Percentiles rank a stretch among this genome's conserved stretches.
phyloP scores from a whole-genome alignment of 495 filamentous ascomycete species.

The Acidiella bohemica region DNA sequence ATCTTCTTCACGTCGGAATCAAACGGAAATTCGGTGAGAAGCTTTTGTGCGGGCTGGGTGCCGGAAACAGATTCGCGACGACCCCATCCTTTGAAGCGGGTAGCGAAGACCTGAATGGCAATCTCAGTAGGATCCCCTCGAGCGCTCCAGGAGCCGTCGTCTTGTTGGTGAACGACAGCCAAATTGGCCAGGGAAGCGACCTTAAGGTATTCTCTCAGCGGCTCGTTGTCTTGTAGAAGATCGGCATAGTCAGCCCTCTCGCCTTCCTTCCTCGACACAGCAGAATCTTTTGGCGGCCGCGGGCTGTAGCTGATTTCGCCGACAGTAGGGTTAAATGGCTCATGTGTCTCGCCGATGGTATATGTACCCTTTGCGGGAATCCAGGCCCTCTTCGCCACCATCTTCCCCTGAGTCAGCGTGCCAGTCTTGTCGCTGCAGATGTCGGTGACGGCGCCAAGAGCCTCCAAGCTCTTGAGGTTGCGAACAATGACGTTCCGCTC shows the following conservation, averaged over 20 bases:
- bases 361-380: constrained; percentile 30
- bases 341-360: constrained; percentile 24
- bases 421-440: constrained; percentile 62
- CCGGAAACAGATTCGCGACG: constrained; percentile 14
- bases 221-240: constrained; percentile 24
- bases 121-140: constrained; percentile 46
- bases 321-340: constrained; percentile 26
- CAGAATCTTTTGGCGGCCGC: constrained; percentile 17
- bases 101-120: constrained; percentile 41
- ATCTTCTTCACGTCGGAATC: constrained; percentile 49
- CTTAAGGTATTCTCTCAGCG: constrained; percentile 23
- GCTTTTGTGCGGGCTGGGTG: constrained; percentile 28
- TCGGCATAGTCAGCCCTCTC: constrained; percentile 25
- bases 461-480: constrained; percentile 36
- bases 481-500: constrained; percentile 5
- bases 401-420: constrained; percentile 51
- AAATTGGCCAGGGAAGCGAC: constrained; percentile 30
- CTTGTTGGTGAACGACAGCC: constrained; percentile 23
- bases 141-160: constrained; percentile 33
- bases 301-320: constrained; percentile 21
- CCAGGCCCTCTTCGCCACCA: constrained; percentile 48
- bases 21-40: constrained; percentile 45
- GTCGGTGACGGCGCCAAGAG: constrained; percentile 50
- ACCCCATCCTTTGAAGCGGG: constrained; percentile 34
- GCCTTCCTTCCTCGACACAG: constrained; percentile 20